Evolutionary conservation across 306 rosid species (phyloP), one percentile per base, ranked within the genome.

Genomic region (Purshia tridentata): DNA sequence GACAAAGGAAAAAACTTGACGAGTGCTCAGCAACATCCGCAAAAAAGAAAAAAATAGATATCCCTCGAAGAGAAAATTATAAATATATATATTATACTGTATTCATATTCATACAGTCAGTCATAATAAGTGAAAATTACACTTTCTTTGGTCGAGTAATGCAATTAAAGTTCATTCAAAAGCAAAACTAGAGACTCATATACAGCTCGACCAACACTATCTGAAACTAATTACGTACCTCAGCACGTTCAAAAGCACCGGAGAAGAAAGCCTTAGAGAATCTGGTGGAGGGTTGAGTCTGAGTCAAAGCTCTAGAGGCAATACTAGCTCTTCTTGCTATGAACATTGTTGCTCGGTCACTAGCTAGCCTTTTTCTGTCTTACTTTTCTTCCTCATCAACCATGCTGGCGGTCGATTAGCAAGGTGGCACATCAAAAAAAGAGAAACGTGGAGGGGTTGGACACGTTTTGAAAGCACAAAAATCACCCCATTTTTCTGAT

Each of bases 171-270:
- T 29, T 29, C 4, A 55, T 2, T 55, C 10, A 55, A 19, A 19
- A 55, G 6, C 39, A 4, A 19, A 55, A 8, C 13, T 56, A 23
- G 20, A 20, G 22, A 55, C 14, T 35, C 14, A 52, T 0, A 35
- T 20, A 13, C 5, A 65, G 14, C 9, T 19, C 8, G 22, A 67
- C 1, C 47, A 20, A 29, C 3, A 67, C 39, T 14, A 45, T 55
- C 35, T 29, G 35, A 29, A 29, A 29, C 35, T 29, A 16, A n/a
- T 4, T 37, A 5, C n/a, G n/a, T 41, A 83, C 85, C 51, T 76
- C 66, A 1, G 82, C 72, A 6, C 68, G 82, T 78, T 86, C 73
- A 67, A 10, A 59, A 57, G 85, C 80, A 13, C 74, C 23, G 53
- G 82, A 82, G n/a, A 82, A 69, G 15, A 44, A 64, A 76, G 42